Evolutionary conservation across 306 rosid genomes (phyloP).

Genomic region (Acacia crassicarpa): DNA sequence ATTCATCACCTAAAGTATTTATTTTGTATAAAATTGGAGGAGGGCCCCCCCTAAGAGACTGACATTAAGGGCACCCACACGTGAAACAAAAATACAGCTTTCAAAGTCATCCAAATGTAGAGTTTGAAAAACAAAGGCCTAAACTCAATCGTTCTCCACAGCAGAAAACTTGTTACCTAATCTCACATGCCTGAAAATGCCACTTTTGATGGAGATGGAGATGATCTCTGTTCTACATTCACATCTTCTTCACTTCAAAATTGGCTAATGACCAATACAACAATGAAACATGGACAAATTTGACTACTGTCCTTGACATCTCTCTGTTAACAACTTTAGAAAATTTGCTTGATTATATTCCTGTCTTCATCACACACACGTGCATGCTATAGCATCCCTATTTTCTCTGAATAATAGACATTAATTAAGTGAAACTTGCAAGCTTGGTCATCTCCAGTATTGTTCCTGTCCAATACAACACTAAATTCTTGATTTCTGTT

Average conservation of each 20-base stretch:
- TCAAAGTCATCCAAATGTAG: background rate
- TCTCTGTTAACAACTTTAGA: background rate
- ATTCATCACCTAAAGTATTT: background rate
- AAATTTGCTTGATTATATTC: background rate
- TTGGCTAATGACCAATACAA: background rate
- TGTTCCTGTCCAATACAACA: background rate
- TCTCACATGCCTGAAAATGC: background rate
- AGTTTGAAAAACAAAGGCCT: conserved; percentile 5
- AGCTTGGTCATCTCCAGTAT: background rate
- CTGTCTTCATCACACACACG: background rate
- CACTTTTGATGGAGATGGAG: background rate
- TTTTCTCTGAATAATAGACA: background rate
- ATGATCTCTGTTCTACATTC: background rate
- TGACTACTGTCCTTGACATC: background rate
- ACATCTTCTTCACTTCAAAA: background rate
- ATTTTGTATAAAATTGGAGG: background rate
- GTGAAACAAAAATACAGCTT: background rate
- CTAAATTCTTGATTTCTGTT: background rate
- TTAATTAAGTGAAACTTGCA: background rate
- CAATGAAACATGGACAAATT: background rate
- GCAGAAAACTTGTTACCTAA: background rate
- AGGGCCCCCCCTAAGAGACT: background rate
- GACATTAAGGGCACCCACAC: background rate
- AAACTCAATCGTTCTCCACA: conserved; percentile 29
- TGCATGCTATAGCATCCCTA: background rate